Evolutionary conservation across 495 filamentous ascomycete species (phyloP).

Genomic region (Tuber microsphaerosporum): DNA sequence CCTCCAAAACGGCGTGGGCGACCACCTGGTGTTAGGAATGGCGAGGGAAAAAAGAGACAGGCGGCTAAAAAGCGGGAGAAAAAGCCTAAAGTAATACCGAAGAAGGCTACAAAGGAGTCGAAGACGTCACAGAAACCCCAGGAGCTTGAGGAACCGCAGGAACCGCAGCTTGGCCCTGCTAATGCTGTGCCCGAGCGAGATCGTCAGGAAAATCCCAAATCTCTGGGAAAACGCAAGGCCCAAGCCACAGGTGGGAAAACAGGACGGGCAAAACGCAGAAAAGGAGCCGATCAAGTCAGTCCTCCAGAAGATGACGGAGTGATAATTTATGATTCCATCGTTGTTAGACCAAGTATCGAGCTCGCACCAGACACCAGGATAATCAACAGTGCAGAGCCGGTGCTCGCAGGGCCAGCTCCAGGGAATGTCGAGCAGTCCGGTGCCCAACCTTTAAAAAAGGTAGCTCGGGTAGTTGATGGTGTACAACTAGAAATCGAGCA

Average conservation of each 20-base stretch:
- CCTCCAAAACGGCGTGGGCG: conserved; percentile 34
- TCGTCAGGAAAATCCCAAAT: not conserved
- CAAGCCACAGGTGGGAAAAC: not conserved
- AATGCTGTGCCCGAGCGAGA: not conserved
- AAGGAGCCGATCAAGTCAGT: not conserved
- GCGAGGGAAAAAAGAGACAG: not conserved
- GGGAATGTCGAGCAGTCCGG: not conserved
- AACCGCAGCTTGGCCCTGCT: not conserved
- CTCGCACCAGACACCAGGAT: not conserved
- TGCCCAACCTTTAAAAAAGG: not conserved
- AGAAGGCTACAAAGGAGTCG: not conserved
- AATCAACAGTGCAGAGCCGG: not conserved
- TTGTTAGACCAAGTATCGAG: not conserved
- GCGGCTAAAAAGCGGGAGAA: not conserved
- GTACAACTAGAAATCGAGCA: conserved; percentile 32
- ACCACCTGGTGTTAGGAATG: conserved; percentile 12
- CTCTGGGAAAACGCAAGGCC: not conserved
- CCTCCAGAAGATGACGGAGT: not conserved
- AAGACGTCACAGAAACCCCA: not conserved
- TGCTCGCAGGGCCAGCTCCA: not conserved
- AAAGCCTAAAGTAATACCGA: not conserved
- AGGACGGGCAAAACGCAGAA: not conserved
- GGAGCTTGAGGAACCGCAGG: not conserved
- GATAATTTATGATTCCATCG: conserved; percentile 1
- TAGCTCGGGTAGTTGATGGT: conserved; percentile 26